A percentile compares a stretch with the other conserved stretches of the same genome.
These are phyloP conservation scores for Thozetella sp. DNA, from an alignment of 495 filamentous ascomycete genomes.

Conservation along the genomic window DNA sequence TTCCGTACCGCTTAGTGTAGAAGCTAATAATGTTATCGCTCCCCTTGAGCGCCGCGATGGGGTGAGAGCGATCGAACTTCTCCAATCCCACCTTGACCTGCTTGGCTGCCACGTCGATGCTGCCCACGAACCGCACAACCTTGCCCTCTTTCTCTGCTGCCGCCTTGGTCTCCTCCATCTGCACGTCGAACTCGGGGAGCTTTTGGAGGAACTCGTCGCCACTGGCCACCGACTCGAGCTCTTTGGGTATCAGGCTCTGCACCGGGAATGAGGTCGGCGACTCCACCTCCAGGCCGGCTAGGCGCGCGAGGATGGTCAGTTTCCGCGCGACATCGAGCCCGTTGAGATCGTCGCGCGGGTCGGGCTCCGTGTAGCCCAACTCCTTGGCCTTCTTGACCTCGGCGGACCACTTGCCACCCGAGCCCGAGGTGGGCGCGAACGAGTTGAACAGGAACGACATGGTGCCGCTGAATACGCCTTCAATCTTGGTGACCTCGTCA, in stretches of 20 bases:
- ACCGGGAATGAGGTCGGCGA: conserved; percentile 86
- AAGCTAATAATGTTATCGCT: conserved; percentile 99
- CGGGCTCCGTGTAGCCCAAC: conserved; percentile 95
- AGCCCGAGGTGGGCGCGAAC: conserved; percentile 75
- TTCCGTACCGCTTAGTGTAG: conserved; percentile 91
- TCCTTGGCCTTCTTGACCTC: conserved; percentile 90
- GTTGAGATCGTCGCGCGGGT: conserved; percentile 94
- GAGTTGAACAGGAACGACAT: conserved; percentile 97
- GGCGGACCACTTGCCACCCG: conserved; percentile 77
- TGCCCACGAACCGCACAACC: conserved; percentile 94
- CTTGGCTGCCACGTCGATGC: conserved; percentile 75
- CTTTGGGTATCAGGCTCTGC: conserved; percentile 83
- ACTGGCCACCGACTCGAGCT: conserved; percentile 71
- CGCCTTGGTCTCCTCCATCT: conserved; percentile 82
- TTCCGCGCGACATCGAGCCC: conserved; percentile 97
- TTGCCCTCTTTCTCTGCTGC: conserved; percentile 81
- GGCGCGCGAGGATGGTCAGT: conserved; percentile 86
- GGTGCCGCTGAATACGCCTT: conserved; percentile 95
- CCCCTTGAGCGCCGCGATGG: conserved; percentile 91
- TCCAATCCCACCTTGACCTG: conserved; percentile 87
- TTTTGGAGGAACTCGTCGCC: conserved; percentile 81
- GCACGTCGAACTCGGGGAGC: conserved; percentile 74
- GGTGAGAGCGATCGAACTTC: conserved; percentile 78
- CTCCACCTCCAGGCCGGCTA: conserved; percentile 76
- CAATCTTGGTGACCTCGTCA: conserved; percentile 83